Evolutionary conservation across 495 filamentous ascomycete genomes (phyloP).

Genomic region (Aspergillus mulundensis): DNA sequence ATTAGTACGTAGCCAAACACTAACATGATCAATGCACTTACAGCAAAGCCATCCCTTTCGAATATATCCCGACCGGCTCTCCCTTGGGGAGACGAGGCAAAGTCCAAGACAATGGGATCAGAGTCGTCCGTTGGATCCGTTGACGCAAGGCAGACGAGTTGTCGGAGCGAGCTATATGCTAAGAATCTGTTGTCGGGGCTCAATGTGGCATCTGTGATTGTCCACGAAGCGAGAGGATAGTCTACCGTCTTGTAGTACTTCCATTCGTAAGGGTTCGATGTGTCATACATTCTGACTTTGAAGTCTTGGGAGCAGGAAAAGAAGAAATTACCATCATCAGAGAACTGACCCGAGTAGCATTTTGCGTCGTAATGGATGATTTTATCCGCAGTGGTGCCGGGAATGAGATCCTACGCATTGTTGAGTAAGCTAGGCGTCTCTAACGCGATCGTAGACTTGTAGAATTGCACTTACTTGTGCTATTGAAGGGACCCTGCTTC

Average conservation of each 20-base stretch:
- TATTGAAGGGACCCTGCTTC: constrained; percentile 57
- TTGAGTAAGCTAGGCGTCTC: constrained; percentile 9
- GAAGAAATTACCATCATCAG: constrained; percentile 95
- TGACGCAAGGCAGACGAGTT: constrained; percentile 75
- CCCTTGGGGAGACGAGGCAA: constrained; percentile 48
- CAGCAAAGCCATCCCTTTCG: constrained; percentile 48
- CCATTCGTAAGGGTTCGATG: constrained; percentile 93
- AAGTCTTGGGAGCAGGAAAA: constrained; percentile 94
- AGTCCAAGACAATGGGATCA: constrained; percentile 72
- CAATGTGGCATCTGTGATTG: constrained; percentile 87
- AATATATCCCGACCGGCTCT: constrained; percentile 34
- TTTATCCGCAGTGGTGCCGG: constrained; percentile 73
- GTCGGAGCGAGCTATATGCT: constrained; percentile 82
- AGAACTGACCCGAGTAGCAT: constrained; percentile 95
- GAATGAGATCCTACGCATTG: constrained; percentile 51
- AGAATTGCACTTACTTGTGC: constrained; percentile 50
- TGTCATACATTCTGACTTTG: constrained; percentile 94
- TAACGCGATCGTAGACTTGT: not conserved
- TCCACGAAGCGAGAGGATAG: constrained; percentile 88
- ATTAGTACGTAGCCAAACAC: not conserved
- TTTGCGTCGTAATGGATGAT: constrained; percentile 81
- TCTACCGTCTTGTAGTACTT: constrained; percentile 89
- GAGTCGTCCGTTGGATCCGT: constrained; percentile 78
- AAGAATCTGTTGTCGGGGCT: constrained; percentile 90
- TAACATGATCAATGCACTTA: constrained; percentile 24